Percentiles rank a stretch among this genome's conserved stretches.
phyloP scores from a whole-genome alignment of 768 basidiomycete species.

The Tulasnella sp. region DNA sequence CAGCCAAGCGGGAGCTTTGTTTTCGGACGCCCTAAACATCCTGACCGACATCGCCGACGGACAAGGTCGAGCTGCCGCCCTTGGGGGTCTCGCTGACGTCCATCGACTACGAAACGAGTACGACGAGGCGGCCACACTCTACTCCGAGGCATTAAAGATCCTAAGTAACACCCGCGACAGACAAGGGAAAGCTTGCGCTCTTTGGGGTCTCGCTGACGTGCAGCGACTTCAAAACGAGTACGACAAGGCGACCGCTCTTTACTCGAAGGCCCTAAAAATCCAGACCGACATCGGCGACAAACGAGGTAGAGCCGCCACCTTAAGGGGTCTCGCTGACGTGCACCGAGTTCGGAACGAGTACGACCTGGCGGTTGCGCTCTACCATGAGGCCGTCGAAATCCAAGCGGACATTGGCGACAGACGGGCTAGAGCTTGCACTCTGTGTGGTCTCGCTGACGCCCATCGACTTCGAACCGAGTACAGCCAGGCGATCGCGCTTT shows the following conservation, averaged over 20 bases:
- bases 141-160: not conserved
- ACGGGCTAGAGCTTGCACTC: not conserved
- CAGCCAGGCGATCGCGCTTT: no score
- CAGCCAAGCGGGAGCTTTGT: not conserved
- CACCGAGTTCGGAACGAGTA: not conserved
- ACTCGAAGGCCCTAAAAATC: not conserved
- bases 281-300: not conserved
- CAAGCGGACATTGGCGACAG: not conserved
- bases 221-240: not conserved
- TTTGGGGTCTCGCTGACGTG: not conserved
- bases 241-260: not conserved
- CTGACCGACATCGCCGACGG: not conserved
- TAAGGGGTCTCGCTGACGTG: not conserved
- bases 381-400: not conserved
- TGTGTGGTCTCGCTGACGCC: no score
- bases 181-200: not conserved
- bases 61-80: not conserved
- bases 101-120: not conserved
- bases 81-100: not conserved
- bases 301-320: not conserved
- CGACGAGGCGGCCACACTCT: not conserved
- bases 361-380: not conserved
- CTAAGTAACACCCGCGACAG: not conserved
- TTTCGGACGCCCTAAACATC: not conserved
- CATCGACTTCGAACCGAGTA: no score